Conservation (phyloP, 116 monocot genomes). For the Zostera marina region DNA sequence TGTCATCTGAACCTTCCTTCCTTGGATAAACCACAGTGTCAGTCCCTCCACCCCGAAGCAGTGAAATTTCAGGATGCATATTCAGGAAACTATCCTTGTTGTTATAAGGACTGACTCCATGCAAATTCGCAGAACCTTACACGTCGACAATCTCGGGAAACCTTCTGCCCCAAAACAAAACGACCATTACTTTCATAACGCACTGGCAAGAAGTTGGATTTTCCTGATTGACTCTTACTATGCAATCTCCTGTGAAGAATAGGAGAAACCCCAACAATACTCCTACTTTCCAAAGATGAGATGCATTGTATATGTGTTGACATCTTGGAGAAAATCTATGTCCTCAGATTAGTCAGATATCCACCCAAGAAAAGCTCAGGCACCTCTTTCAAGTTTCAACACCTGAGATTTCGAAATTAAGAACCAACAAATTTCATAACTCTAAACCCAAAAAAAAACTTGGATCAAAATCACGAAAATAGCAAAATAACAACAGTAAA, state of each 20-base stretch:
- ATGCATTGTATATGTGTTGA: conserved; percentile 10
- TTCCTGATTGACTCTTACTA: background rate
- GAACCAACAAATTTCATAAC: too few relatives aligned
- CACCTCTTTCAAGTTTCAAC: background rate
- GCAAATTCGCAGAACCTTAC: conserved; percentile 26
- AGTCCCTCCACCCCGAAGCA: conserved; percentile 45
- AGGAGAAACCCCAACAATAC: conserved; percentile 6
- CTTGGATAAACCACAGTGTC: conserved; percentile 14
- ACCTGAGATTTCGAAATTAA: too few relatives aligned
- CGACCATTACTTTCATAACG: conserved; percentile 1
- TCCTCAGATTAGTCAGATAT: background rate
- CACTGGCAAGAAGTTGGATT: conserved; percentile 2
- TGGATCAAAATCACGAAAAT: too few relatives aligned
- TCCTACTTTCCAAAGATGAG: conserved; percentile 7
- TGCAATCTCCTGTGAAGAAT: conserved; percentile 7
- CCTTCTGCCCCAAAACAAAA: background rate
- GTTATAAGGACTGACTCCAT: conserved; percentile 17
- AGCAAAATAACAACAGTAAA: too few relatives aligned
- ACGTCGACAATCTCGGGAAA: background rate
- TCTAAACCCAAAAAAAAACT: too few relatives aligned
- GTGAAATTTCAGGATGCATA: conserved; percentile 54
- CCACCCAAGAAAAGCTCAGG: background rate
- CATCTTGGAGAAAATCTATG: conserved; percentile 11
- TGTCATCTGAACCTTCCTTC: conserved; percentile 14
- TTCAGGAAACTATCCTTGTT: conserved; percentile 59